Percentiles rank a stretch among this genome's conserved stretches.
Evolutionary conservation across 2,329 filamentous ascomycete genomes (phyloP).

Genomic region (Penicillium sp.): DNA sequence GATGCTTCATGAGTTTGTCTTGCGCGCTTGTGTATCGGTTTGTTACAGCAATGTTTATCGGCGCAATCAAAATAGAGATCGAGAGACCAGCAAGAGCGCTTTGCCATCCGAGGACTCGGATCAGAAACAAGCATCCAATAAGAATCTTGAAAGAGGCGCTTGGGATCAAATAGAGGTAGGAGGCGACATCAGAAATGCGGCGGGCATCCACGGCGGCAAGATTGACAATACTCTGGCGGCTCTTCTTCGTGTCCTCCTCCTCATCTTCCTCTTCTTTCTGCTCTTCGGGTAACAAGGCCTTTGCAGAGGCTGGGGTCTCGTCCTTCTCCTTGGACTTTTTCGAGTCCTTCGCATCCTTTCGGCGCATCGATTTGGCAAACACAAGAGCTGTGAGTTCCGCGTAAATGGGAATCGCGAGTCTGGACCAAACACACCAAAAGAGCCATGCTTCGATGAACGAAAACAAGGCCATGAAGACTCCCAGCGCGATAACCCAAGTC

Average conservation of each 20-base stretch:
- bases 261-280: constrained; percentile 48
- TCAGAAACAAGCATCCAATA: constrained; percentile 65
- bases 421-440: constrained; percentile 65
- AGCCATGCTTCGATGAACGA: constrained; percentile 64
- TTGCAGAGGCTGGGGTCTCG: constrained; percentile 20
- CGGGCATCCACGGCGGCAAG: constrained; percentile 74
- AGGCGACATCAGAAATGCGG: constrained; percentile 67
- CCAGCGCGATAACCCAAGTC: constrained; percentile 67
- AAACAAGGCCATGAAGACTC: constrained; percentile 55
- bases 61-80: constrained; percentile 63
- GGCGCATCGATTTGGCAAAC: constrained; percentile 73
- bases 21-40: constrained; percentile 65
- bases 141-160: constrained; percentile 62
- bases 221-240: constrained; percentile 70
- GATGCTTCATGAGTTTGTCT: constrained; percentile 69
- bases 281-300: constrained; percentile 8
- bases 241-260: constrained; percentile 50
- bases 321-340: constrained; percentile 39
- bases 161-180: constrained; percentile 65
- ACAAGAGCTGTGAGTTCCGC: constrained; percentile 69
- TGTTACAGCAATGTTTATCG: constrained; percentile 67
- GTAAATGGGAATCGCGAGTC: constrained; percentile 65
- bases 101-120: constrained; percentile 70
- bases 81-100: constrained; percentile 65
- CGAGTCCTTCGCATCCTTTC: constrained; percentile 63